Base-by-base conservation (phyloP, 495 filamentous ascomycete genomes). In the Bacidia gigantensis region DNA sequence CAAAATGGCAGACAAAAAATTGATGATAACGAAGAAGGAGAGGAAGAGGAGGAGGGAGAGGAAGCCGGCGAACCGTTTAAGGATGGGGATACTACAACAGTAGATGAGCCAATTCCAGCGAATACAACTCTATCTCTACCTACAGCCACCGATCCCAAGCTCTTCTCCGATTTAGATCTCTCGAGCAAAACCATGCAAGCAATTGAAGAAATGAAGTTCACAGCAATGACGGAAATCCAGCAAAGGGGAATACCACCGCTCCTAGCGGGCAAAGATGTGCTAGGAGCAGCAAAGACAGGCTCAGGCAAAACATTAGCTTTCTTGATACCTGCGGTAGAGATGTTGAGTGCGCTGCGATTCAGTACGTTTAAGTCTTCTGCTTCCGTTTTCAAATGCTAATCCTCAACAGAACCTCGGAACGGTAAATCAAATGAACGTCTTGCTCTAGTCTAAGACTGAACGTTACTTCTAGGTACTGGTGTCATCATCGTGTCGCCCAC, bases 141-240 rank as follows among this genome's bases (percentile, higher is more conserved):
- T 0, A 74, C 67, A 2, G 72, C 73, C 32, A 68, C 64, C 22
- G 73, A 77, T 22, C 74, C 81, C 5, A 57, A 73, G 50, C 73
- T 73, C 46, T 98, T 98, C 63, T 65, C 78, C 17, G 87, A 96
- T 49, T 75, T 98, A 56, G 86, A 86, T 35, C 74, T 98, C 3
- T 92, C 87, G 1, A 79, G 83, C 39, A 88, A 83, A 65, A 95
- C 89, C 1, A 83, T 86, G 73, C 78, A 86, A 67, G 90, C 85
- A 11, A 90, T 98, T 53, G 72, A 80, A 48, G 87, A 83, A 20
- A 95, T 98, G 89, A 82, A 82, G 3, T 96, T 96, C 64, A 81
- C 85, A 61, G 87, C 76, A 17, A 94, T 98, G 92, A 97, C 92
- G 1, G 88, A 95, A 64, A 95, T 98, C 55, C 92, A 98, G 64